A percentile compares a stretch with the other conserved stretches of the same genome.
phyloP scores from a whole-genome alignment of 495 filamentous ascomycete genomes.

The Haplographium delicatum region DNA sequence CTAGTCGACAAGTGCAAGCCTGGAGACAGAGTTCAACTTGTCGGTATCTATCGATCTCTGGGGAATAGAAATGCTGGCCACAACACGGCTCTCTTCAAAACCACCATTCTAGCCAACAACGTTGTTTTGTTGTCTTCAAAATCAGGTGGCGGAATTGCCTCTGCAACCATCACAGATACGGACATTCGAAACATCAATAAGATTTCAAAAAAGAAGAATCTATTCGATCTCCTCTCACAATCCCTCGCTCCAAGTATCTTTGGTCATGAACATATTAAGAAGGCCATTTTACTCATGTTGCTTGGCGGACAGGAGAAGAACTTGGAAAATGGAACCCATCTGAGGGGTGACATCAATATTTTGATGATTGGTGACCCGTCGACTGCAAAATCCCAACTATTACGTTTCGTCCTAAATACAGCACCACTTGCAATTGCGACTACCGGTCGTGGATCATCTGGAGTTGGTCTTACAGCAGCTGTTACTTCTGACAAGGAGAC shows the following conservation, averaged over 20 bases:
- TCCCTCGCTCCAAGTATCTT: constrained; percentile 97
- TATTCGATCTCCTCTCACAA: constrained; percentile 91
- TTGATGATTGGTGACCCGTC: constrained; percentile 99
- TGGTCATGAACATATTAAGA: constrained; percentile 97
- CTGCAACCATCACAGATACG: constrained; percentile 90
- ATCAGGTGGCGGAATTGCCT: constrained; percentile 87
- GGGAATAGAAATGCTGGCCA: constrained; percentile 88
- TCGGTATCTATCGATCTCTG: constrained; percentile 87
- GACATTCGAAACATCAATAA: constrained; percentile 99
- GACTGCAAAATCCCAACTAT: constrained; percentile 94
- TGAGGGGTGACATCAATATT: constrained; percentile 98
- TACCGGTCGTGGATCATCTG: constrained; percentile 93
- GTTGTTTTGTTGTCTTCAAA: constrained; percentile 93
- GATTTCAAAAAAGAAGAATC: constrained; percentile 87
- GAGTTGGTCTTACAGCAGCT: constrained; percentile 95
- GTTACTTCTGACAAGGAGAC: constrained; percentile 98
- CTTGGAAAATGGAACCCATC: constrained; percentile 93
- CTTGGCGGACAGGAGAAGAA: constrained; percentile 99
- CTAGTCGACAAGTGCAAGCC: constrained; percentile 93
- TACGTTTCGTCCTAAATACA: constrained; percentile 97
- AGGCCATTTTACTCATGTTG: constrained; percentile 93
- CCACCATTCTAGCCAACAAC: constrained; percentile 89
- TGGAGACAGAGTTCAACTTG: constrained; percentile 91
- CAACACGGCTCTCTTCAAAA: constrained; percentile 88
- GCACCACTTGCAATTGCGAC: constrained; percentile 96